phyloP scores from a whole-genome alignment of 371 early-diverging fungal species.

The Apophysomyces elegans region DNA sequence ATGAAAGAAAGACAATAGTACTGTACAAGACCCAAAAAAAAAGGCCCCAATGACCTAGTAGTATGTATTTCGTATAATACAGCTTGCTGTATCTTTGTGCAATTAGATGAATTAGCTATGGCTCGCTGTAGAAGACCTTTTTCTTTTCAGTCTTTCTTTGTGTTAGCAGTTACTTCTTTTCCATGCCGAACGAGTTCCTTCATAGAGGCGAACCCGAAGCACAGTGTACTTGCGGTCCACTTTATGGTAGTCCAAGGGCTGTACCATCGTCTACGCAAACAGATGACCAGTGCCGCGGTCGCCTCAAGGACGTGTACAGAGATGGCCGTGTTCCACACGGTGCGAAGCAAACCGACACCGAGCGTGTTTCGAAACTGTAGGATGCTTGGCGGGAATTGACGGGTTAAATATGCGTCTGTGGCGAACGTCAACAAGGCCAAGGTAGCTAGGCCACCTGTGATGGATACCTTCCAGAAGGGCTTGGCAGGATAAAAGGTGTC shows the following conservation, averaged over 20 bases:
- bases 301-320: slow-evolving; percentile 30
- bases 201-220: slow-evolving; percentile 37
- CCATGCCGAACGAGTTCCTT: slow-evolving; percentile 32
- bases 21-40: not conserved
- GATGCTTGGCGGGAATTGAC: slow-evolving; percentile 21
- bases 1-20: not conserved
- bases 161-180: slow-evolving; percentile 16
- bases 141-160: not conserved
- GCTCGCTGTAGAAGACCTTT: no score
- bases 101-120: no score
- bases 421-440: slow-evolving; percentile 21
- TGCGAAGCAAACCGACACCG: not conserved
- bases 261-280: slow-evolving; percentile 50
- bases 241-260: slow-evolving; percentile 34
- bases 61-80: no score
- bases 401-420: slow-evolving; percentile 25
- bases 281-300: slow-evolving; percentile 25
- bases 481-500: slow-evolving; percentile 34
- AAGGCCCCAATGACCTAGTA: no score
- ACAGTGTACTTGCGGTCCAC: slow-evolving; percentile 39
- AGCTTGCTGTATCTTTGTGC: no score
- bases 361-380: slow-evolving; percentile 21
- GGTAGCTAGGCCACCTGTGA: slow-evolving; percentile 16
- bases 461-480: slow-evolving; percentile 1
- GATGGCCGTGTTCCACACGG: slow-evolving; percentile 13